Evolutionary conservation across 2,329 filamentous ascomycete genomes (phyloP).

Genomic region (Bipolaris zeicola): DNA sequence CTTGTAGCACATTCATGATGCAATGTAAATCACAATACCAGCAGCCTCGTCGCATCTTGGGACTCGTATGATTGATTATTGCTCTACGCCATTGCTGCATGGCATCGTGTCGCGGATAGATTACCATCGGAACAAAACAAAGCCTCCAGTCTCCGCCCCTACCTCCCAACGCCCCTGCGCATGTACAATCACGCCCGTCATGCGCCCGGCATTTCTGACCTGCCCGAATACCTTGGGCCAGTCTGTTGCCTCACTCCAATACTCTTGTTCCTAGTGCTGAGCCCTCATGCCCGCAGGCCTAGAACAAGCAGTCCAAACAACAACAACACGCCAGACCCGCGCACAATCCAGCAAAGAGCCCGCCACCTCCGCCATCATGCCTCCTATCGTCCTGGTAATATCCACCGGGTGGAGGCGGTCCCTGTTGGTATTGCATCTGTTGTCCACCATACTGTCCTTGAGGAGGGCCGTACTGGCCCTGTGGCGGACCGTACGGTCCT

Average conservation of each 20-base stretch:
- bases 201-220: not conserved
- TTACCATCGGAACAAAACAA: constrained; percentile 9
- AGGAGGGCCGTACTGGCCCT: constrained; percentile 29
- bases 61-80: not conserved
- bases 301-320: constrained; percentile 59
- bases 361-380: constrained; percentile 37
- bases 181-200: not conserved
- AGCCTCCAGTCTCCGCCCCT: constrained; percentile 1
- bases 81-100: not conserved
- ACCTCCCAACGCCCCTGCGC: not conserved
- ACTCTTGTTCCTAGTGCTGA: not conserved
- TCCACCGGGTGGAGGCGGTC: constrained; percentile 42
- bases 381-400: constrained; percentile 48
- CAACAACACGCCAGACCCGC: constrained; percentile 58
- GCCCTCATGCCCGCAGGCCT: constrained; percentile 16
- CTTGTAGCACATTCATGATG: not conserved
- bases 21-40: constrained; percentile 1
- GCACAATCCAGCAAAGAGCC: constrained; percentile 52
- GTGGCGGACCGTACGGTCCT: constrained; percentile 18
- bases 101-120: not conserved
- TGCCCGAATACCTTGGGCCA: not conserved
- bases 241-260: not conserved
- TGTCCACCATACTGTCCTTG: constrained; percentile 36
- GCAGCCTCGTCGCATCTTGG: not conserved
- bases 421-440: constrained; percentile 45